Evolutionary conservation across 768 basidiomycete genomes (phyloP), one percentile per base, ranked within the genome.

Genomic region (Mycena capillaripes): DNA sequence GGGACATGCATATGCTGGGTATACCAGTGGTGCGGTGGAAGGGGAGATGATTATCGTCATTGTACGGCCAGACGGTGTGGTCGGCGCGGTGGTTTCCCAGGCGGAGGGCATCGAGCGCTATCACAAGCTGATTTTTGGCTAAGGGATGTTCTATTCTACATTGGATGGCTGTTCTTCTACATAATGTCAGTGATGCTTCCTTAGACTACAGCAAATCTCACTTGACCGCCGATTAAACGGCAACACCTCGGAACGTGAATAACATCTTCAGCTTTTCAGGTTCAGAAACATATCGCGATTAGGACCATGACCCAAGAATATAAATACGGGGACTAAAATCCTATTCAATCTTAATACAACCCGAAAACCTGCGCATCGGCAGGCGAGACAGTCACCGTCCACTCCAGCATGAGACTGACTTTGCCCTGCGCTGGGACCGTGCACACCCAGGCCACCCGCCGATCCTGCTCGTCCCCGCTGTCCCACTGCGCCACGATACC

Each of bases 401-500:
- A 86, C 38, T 82, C 79, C 66, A 85, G 56, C 29, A 75, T 40
- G 38, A 84, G 63, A 34, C 78, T 79, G 1, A 85, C 23, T 69
- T 81, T 84, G 8, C 74, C 79, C 71, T 83, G 82, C 10, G 80
- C 65, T 1, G 80, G 79, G 11, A 85, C 73, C 14, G 75, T 38
- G 42, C 80, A 82, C 32, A 79, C 61, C 83, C 84, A 84, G 56
- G 76, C 71, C 53, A 85, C 76, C 72, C 78, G 81, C 14, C 82
- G 82, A 40, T 82, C 79, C 0, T 71, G 68, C 32, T 84, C 82
- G 27, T 83, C 83, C 12, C 78, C 80, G 4, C 82, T 82, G 36
- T 82, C 82, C 85, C 84, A 85, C 65, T 84, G 82, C n/a, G 82
- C 84, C 10, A 76, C 61, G n/a, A 85, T 76, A 4, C 79, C 81